Base-by-base conservation (phyloP, 768 basidiomycete genomes). In the Tricholoma sp. region DNA sequence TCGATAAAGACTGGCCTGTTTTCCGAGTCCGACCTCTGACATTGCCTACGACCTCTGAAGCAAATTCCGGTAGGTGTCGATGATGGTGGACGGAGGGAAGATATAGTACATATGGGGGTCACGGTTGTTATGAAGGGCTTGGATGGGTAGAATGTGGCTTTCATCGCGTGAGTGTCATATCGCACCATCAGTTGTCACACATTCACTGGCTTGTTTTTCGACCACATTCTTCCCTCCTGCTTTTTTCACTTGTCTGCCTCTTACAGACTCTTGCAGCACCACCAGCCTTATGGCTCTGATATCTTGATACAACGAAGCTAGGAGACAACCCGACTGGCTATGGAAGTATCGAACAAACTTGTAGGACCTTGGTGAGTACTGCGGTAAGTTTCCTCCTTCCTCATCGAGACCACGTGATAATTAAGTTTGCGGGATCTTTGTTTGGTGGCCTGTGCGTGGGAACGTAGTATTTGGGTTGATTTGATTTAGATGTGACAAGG, bases 361-460 rank as follows among this genome's bases (percentile, higher is more conserved):
- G n/a, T n/a, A n/a, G n/a, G n/a, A n/a, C n/a, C 36, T 6, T 24
- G 24, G 24, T 24, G 13, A 32, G 28, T 2, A n/a, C 51, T 7
- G 9, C 13, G 8, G 53, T 29, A 28, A 31, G 39, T 33, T 18
- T 18, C 11, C 31, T 9, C 12, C 18, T 48, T 20, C 57, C 39
- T 37, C 50, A 52, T 45, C 45, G 53, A 39, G 17, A 49, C 15
- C 73, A 76, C 72, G 76, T 77, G 75, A 62, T 44, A 61, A 58
- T 60, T 67, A 68, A 68, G 67, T 17, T 17, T 34, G 2, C 8
- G 63, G 68, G 67, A 65, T 65, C 63, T 61, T 69, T 72, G 70
- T 70, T 78, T 61, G 68, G 64, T 71, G 77, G 78, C 67, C 76
- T 68, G 78, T 78, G 78, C 78, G 78, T 78, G 76, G 65, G 74